Evolutionary conservation across 495 filamentous ascomycete genomes (phyloP).

Genomic region (Niebla homalea): DNA sequence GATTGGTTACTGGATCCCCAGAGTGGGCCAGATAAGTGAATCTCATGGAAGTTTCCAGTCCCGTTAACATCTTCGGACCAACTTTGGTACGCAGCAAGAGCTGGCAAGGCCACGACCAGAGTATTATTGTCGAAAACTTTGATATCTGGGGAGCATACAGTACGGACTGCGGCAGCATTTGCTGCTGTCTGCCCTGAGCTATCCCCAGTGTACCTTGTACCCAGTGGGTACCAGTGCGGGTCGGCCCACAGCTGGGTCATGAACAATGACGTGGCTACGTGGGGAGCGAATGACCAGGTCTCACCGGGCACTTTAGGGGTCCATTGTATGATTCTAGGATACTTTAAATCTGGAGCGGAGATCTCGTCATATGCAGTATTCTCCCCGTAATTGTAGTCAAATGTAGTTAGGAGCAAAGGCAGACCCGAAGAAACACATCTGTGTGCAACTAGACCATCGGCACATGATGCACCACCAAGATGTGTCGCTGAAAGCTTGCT

Average conservation of each 20-base stretch:
- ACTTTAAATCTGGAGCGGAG: neutral
- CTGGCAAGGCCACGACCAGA: neutral
- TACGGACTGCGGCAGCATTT: slow-evolving; percentile 4
- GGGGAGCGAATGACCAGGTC: slow-evolving; percentile 8
- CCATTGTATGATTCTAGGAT: slow-evolving; percentile 4
- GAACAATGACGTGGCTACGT: slow-evolving; percentile 1
- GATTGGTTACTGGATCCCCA: neutral
- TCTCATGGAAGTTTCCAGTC: neutral
- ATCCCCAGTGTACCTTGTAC: neutral
- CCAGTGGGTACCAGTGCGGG: neutral
- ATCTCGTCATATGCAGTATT: neutral
- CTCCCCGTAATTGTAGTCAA: neutral
- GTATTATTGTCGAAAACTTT: neutral
- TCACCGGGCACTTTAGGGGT: neutral
- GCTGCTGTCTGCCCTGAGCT: neutral
- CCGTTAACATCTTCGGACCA: neutral
- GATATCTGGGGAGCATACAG: slow-evolving; percentile 1
- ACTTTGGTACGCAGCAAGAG: neutral
- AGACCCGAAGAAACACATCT: neutral
- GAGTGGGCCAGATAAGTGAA: neutral
- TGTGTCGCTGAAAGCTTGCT: neutral
- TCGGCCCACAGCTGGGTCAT: slow-evolving; percentile 2
- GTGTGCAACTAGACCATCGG: neutral
- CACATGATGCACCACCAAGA: slow-evolving; percentile 1
- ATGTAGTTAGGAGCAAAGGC: neutral